Percentiles rank a stretch among this genome's conserved stretches.
These are phyloP conservation scores for Vanderwaltozyma polyspora DNA, from an alignment of 805 yeast species.

Conservation along the genomic window DNA sequence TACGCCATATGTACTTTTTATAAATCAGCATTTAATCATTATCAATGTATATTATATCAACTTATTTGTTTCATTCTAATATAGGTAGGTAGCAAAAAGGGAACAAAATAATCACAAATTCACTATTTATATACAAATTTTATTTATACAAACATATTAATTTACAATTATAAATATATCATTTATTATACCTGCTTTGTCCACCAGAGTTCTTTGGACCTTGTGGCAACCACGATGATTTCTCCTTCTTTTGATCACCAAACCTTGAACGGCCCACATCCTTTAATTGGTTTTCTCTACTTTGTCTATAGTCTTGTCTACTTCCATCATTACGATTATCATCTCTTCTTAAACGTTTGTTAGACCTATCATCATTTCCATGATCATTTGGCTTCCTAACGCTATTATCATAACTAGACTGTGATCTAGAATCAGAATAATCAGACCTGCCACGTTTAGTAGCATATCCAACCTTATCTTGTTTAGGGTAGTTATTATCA, in stretches of 20 bases:
- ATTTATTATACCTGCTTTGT: slow-evolving; percentile 1
- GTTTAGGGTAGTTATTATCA: slow-evolving; percentile 1
- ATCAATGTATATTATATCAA: no score
- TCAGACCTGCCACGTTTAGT: no score
- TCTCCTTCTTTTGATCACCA: neutral
- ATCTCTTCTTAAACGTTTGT: neutral
- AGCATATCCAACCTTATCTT: no score
- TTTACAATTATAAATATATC: neutral
- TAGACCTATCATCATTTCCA: no score
- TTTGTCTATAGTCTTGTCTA: neutral
- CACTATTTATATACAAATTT: slow-evolving; percentile 1
- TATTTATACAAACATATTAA: neutral
- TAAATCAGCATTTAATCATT: no score
- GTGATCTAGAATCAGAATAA: neutral
- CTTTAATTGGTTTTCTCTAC: neutral
- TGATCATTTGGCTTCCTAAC: no score
- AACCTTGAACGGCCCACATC: neutral
- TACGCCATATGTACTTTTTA: no score
- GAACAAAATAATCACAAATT: no score
- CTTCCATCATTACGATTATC: neutral
- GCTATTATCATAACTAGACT: slow-evolving; percentile 7
- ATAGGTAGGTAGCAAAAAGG: neutral
- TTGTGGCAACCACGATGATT: slow-evolving; percentile 12
- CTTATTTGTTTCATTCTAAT: no score
- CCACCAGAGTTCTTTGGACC: slow-evolving; percentile 13